Conservation (phyloP, 805 yeast genomes). For the Scheffersomyces stipitis region DNA sequence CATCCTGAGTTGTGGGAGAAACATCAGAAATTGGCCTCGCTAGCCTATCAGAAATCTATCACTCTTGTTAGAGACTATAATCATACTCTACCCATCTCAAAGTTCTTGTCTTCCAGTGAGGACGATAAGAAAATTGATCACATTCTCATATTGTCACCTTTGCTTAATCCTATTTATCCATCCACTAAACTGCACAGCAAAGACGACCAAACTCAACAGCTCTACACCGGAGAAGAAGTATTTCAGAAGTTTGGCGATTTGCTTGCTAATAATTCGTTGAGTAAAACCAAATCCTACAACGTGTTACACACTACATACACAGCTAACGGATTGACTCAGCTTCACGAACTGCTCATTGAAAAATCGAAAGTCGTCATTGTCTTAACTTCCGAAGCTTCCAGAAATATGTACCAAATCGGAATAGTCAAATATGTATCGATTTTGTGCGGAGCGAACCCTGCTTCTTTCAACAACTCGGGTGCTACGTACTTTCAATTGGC, state of each 20-base stretch:
- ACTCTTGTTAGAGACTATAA: constrained; percentile 56
- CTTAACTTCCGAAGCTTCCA: constrained; percentile 56
- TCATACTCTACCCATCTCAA: constrained; percentile 48
- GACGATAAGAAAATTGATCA: constrained; percentile 20
- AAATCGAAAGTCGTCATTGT: constrained; percentile 51
- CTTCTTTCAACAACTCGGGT: constrained; percentile 18
- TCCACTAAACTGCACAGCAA: constrained; percentile 1
- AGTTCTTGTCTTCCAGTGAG: constrained; percentile 26
- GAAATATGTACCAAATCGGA: constrained; percentile 62
- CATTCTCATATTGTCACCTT: constrained; percentile 37
- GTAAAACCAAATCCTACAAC: constrained; percentile 35
- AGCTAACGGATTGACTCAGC: constrained; percentile 52
- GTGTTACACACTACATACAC: constrained; percentile 60
- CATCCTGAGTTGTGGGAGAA: constrained; percentile 35
- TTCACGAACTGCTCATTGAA: constrained; percentile 55
- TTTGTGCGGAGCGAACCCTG: constrained; percentile 50
- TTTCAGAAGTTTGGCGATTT: constrained; percentile 52
- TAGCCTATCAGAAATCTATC: constrained; percentile 51
- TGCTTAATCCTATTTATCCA: constrained; percentile 36
- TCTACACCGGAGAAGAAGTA: constrained; percentile 50
- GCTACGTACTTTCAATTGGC: constrained; percentile 24
- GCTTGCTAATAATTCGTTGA: constrained; percentile 36
- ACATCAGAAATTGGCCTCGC: constrained; percentile 44
- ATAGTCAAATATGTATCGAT: constrained; percentile 57
- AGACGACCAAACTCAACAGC: constrained; percentile 8